A percentile compares a stretch with the other conserved stretches of the same genome.
phyloP scores from a whole-genome alignment of 768 basidiomycete genomes.

The Pleurotus pulmonarius region DNA sequence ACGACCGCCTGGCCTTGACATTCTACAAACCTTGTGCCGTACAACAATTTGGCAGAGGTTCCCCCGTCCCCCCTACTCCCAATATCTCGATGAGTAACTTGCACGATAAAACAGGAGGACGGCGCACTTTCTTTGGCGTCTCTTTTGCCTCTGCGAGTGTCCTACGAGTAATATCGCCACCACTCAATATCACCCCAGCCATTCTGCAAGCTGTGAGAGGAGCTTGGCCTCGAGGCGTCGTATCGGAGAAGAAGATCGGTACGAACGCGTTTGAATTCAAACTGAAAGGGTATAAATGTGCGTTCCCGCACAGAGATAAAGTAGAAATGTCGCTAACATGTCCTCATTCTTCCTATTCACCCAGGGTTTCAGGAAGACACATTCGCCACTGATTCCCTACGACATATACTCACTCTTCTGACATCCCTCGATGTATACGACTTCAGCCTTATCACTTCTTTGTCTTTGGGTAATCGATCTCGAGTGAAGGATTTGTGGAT shows the following conservation, averaged over 20 bases:
- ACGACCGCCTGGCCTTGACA: conserved; percentile 67
- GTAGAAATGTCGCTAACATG: not conserved
- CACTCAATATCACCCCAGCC: conserved; percentile 71
- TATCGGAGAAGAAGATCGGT: conserved; percentile 72
- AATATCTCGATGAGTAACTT: conserved; percentile 32
- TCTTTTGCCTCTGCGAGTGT: conserved; percentile 67
- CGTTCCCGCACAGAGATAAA: conserved; percentile 18
- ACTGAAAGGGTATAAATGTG: conserved; percentile 78
- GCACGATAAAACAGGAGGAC: conserved; percentile 31
- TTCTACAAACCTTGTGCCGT: conserved; percentile 53
- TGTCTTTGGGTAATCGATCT: conserved; percentile 70
- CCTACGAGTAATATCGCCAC: conserved; percentile 75
- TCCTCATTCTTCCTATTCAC: conserved; percentile 9
- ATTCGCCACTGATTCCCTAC: conserved; percentile 61
- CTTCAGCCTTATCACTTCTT: conserved; percentile 64
- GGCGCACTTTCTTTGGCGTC: conserved; percentile 59
- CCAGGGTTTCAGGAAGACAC: conserved; percentile 75
- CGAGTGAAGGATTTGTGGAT: conserved; percentile 77
- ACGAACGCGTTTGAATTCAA: conserved; percentile 77
- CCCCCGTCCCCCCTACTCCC: conserved; percentile 33
- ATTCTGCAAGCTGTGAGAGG: conserved; percentile 76
- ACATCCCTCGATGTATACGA: conserved; percentile 64
- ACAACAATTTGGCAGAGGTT: conserved; percentile 20
- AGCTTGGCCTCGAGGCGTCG: conserved; percentile 78
- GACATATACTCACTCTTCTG: conserved; percentile 65